Conservation (phyloP, 345 rosid species). For the Psidium guajava region DNA sequence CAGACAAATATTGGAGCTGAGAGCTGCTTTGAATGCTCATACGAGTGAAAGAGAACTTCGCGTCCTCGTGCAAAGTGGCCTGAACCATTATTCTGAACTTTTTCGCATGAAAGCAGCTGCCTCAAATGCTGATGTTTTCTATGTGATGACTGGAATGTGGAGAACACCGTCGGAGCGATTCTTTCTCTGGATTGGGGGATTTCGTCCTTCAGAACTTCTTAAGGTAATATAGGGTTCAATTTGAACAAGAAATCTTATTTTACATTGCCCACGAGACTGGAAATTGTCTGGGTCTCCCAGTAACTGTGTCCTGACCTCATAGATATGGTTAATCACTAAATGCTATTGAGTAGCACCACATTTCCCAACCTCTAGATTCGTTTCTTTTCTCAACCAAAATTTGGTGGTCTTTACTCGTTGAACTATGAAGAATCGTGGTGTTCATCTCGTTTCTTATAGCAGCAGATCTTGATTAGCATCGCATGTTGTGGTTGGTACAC, state of each 20-base stretch:
- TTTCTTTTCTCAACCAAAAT: not conserved
- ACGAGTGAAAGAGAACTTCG: slow-evolving; percentile 49
- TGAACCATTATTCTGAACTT: slow-evolving; percentile 74
- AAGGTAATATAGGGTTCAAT: slow-evolving; percentile 34
- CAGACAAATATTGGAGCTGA: slow-evolving; percentile 46
- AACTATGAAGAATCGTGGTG: not conserved
- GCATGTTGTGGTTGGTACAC: not conserved
- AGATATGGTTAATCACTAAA: not conserved
- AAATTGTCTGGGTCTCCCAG: not conserved
- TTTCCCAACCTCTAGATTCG: not conserved
- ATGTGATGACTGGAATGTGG: slow-evolving; percentile 84
- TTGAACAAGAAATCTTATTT: not conserved
- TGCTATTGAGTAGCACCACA: not conserved
- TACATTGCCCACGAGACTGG: not conserved
- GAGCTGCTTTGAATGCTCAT: slow-evolving; percentile 51
- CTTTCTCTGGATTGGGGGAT: slow-evolving; percentile 95
- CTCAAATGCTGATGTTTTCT: slow-evolving; percentile 73
- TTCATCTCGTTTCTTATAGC: not conserved
- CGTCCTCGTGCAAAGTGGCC: slow-evolving; percentile 47
- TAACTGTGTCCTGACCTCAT: not conserved
- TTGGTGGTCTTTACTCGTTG: not conserved
- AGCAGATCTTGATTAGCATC: not conserved
- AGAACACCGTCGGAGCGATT: slow-evolving; percentile 81
- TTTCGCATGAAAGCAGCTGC: slow-evolving; percentile 73
- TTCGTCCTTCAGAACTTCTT: slow-evolving; percentile 87